Conservation (phyloP, 2,329 filamentous ascomycete genomes). For the Microcyclospora pomicola region DNA sequence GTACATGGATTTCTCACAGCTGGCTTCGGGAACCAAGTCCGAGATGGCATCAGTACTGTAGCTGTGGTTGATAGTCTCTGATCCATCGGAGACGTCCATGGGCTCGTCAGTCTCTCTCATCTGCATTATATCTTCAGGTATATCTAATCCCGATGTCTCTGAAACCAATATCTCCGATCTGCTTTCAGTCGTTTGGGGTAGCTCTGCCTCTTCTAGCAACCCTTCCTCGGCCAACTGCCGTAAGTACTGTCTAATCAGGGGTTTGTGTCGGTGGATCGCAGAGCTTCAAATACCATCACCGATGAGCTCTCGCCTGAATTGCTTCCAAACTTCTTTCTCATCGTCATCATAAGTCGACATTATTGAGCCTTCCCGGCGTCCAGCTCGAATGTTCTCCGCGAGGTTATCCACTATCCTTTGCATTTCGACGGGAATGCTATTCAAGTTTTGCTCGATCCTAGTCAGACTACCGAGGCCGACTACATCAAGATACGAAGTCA, state of each 20-base stretch:
- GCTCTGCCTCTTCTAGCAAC: conserved; percentile 2
- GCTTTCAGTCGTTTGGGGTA: too few relatives aligned
- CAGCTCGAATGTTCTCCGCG: neutral
- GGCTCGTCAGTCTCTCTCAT: too few relatives aligned
- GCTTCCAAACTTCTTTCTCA: conserved; percentile 4
- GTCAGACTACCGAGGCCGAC: conserved; percentile 2
- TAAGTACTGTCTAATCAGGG: conserved; percentile 4
- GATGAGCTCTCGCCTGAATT: conserved; percentile 5
- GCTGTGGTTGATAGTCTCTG: too few relatives aligned
- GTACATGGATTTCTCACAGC: too few relatives aligned
- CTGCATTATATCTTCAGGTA: too few relatives aligned
- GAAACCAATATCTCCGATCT: too few relatives aligned
- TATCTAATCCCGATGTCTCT: too few relatives aligned
- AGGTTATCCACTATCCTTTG: conserved; percentile 2
- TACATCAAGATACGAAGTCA: neutral
- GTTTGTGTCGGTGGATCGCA: conserved; percentile 1
- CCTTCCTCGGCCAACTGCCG: conserved; percentile 1
- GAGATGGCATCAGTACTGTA: too few relatives aligned
- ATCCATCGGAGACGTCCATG: too few relatives aligned
- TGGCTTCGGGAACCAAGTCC: too few relatives aligned
- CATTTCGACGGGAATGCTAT: conserved; percentile 1
- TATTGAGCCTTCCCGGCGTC: conserved; percentile 2
- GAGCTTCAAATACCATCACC: conserved; percentile 4
- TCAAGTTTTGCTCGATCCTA: conserved; percentile 1
- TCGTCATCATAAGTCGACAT: conserved; percentile 6